Percentiles rank a stretch among this genome's conserved stretches.
Evolutionary conservation across 78 protist genomes (phyloP).

Genomic region (Trichosphaerium sp.): DNA sequence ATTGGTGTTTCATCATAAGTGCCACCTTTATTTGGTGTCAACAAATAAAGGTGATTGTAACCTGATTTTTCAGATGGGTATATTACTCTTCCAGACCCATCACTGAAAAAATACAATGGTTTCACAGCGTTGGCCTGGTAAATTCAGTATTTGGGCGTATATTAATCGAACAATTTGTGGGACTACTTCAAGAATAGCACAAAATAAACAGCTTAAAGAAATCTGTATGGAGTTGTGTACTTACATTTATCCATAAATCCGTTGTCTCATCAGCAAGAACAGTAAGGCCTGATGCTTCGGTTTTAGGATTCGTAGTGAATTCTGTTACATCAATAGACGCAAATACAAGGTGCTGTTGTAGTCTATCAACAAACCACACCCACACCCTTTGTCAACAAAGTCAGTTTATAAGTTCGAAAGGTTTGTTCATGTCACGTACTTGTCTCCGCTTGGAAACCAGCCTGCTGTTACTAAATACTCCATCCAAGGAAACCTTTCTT

Average conservation of each 20-base stretch:
- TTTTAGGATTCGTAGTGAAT: constrained; percentile 4
- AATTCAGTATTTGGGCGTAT: no score
- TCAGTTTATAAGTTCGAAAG: no score
- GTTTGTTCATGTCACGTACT: no score
- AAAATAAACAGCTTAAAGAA: not conserved
- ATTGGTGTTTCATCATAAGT: no score
- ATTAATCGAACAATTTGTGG: no score
- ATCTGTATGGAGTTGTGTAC: not conserved
- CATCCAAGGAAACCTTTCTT: constrained; percentile 14
- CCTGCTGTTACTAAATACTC: constrained; percentile 35
- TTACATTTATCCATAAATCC: constrained; percentile 12
- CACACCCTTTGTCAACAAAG: no score
- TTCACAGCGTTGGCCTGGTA: no score
- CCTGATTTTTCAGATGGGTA: constrained; percentile 39
- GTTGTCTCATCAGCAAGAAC: constrained; percentile 8
- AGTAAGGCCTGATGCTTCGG: not conserved
- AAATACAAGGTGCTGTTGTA: constrained; percentile 24
- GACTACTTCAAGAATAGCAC: no score
- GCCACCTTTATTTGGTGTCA: no score
- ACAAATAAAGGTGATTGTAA: constrained; percentile 25
- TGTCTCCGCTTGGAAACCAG: constrained; percentile 14
- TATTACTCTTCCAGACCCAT: no score
- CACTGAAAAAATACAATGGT: no score
- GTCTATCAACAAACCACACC: constrained; percentile 19
- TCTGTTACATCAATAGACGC: not conserved